These are phyloP conservation scores for Trypanosoma theileri DNA, from an alignment of 208 protist genomes.

Conservation along the genomic window DNA sequence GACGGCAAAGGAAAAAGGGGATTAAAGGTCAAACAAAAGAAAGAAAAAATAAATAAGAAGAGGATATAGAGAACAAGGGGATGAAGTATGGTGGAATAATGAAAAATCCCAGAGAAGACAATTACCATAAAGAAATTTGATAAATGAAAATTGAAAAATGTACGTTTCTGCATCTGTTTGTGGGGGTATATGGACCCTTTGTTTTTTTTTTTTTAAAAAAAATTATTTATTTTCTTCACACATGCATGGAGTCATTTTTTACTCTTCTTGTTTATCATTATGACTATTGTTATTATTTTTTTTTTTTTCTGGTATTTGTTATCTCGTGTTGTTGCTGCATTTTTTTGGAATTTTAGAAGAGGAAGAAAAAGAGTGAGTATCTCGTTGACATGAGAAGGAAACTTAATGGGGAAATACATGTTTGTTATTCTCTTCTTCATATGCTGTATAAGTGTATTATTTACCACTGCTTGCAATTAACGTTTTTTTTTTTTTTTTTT, in stretches of 20 bases:
- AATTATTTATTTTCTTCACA: neutral
- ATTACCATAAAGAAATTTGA: too few species aligned
- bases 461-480: too few species aligned
- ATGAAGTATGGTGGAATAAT: too few species aligned
- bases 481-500: slow-evolving; percentile 18
- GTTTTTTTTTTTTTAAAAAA: neutral
- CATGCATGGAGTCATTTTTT: too few species aligned
- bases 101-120: too few species aligned
- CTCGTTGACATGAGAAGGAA: too few species aligned
- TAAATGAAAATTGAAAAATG: too few species aligned
- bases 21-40: too few species aligned
- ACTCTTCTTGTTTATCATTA: neutral
- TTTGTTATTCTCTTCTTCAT: slow-evolving; percentile 9
- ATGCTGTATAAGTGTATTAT: neutral
- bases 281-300: slow-evolving; percentile 7
- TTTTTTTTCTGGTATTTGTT: slow-evolving; percentile 12
- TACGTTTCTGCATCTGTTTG: too few species aligned
- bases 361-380: too few species aligned
- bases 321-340: neutral
- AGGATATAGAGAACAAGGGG: too few species aligned
- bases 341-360: neutral
- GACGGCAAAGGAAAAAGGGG: neutral
- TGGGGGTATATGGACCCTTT: neutral
- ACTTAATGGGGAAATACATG: neutral
- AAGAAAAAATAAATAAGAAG: too few species aligned